Conservation (phyloP, 495 filamentous ascomycete species). For the Letharia columbiana region DNA sequence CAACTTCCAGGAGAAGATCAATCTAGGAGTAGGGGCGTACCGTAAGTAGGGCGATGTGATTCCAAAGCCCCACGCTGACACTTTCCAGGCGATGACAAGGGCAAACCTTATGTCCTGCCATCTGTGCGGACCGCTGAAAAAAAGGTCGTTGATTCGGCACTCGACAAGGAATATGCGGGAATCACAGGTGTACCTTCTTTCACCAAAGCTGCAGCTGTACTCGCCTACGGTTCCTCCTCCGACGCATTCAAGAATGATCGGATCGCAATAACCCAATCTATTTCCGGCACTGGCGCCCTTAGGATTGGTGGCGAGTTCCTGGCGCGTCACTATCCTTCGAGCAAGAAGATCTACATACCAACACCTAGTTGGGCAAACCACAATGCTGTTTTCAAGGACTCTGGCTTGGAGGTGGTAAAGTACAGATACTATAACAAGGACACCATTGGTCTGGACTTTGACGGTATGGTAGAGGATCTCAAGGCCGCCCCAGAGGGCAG, state of each 20-base stretch:
- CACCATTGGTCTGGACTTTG: constrained; percentile 95
- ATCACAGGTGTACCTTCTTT: constrained; percentile 94
- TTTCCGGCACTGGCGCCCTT: constrained; percentile 94
- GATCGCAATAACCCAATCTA: constrained; percentile 90
- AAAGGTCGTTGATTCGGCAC: constrained; percentile 61
- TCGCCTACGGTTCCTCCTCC: constrained; percentile 82
- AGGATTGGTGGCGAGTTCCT: constrained; percentile 93
- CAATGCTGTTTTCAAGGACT: constrained; percentile 90
- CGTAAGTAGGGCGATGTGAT: constrained; percentile 29
- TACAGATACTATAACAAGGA: constrained; percentile 99
- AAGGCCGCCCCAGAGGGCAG: constrained; percentile 78
- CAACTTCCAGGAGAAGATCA: constrained; percentile 85
- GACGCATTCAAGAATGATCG: constrained; percentile 65
- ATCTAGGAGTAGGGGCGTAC: constrained; percentile 65
- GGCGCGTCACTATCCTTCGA: constrained; percentile 74
- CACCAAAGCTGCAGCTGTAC: constrained; percentile 78
- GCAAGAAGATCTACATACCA: constrained; percentile 92
- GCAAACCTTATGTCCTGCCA: constrained; percentile 94
- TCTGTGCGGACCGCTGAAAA: constrained; percentile 86
- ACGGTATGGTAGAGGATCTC: constrained; percentile 85
- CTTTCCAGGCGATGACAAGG: constrained; percentile 69
- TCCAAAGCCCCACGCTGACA: constrained; percentile 9
- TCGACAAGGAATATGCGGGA: constrained; percentile 97
- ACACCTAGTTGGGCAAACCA: constrained; percentile 98
- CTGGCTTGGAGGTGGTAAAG: constrained; percentile 78